Percentiles rank a stretch among this genome's conserved stretches.
These are phyloP conservation scores for Talaromyces nanjingensis DNA, from an alignment of 495 filamentous ascomycete species.

Conservation along the genomic window DNA sequence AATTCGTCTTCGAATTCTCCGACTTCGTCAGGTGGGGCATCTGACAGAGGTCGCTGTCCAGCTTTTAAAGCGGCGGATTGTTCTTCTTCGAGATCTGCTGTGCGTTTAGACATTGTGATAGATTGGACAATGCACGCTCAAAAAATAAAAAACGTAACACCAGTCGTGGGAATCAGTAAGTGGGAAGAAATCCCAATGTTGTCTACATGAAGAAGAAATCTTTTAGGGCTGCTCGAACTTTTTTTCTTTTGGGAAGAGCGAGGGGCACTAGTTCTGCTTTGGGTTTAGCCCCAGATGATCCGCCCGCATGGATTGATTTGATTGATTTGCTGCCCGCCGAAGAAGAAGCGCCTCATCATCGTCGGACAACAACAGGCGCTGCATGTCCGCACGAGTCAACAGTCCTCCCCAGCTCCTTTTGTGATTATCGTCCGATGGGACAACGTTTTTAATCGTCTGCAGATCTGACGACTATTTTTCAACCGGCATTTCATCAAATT, in stretches of 20 bases:
- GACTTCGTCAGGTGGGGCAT: constrained; percentile 52
- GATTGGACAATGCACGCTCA: constrained; percentile 5
- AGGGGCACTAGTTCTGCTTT: constrained; percentile 30
- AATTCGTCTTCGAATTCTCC: constrained; percentile 94
- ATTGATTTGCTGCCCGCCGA: neutral
- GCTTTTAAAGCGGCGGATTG: constrained; percentile 57
- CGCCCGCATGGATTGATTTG: constrained; percentile 6
- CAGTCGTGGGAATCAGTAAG: constrained; percentile 15
- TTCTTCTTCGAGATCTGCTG: constrained; percentile 48
- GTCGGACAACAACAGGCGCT: neutral
- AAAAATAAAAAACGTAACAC: constrained; percentile 11
- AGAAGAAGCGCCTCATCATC: neutral
- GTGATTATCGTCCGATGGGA: neutral
- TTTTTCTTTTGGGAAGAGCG: constrained; percentile 24
- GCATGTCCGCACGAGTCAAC: neutral
- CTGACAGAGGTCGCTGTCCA: constrained; percentile 52
- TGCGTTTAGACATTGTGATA: constrained; percentile 62
- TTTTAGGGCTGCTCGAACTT: constrained; percentile 27
- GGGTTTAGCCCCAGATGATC: constrained; percentile 24
- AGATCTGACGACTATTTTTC: neutral
- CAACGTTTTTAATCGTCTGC: neutral
- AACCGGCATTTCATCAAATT: neutral
- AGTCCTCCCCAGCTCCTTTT: neutral
- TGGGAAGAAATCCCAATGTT: constrained; percentile 16
- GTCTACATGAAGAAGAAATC: constrained; percentile 2